A percentile compares a stretch with the other conserved stretches of the same genome.
Conservation (phyloP, 140 eudicot genomes). For the Stevia rebaudiana region DNA sequence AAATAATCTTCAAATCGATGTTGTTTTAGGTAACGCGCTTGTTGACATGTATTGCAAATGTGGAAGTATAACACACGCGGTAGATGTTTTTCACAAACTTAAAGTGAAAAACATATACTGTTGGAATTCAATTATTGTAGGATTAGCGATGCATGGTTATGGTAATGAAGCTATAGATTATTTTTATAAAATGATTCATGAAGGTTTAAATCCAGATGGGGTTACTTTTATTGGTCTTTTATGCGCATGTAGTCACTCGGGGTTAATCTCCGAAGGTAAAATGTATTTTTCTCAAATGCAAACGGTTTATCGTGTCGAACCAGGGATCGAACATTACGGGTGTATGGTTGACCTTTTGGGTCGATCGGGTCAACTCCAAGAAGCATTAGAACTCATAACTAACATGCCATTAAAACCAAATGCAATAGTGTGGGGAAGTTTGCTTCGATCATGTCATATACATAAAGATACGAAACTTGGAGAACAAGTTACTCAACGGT, state of each 20-base stretch:
- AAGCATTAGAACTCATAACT: constrained; percentile 45
- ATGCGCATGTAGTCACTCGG: constrained; percentile 58
- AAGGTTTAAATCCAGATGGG: constrained; percentile 49
- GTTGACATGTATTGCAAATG: constrained; percentile 61
- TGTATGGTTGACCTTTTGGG: constrained; percentile 73
- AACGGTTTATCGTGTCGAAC: constrained; percentile 36
- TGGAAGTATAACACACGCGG: constrained; percentile 43
- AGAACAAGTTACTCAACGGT: constrained; percentile 27
- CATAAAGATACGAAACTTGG: constrained; percentile 31
- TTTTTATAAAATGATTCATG: constrained; percentile 37
- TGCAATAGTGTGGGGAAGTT: constrained; percentile 57
- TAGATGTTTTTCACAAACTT: constrained; percentile 39
- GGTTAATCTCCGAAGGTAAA: constrained; percentile 45
- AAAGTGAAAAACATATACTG: constrained; percentile 41
- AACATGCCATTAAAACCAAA: constrained; percentile 52
- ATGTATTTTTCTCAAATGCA: constrained; percentile 43
- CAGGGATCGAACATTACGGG: constrained; percentile 52
- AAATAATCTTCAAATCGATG: constrained; percentile 39
- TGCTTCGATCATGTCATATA: constrained; percentile 42
- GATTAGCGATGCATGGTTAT: constrained; percentile 58
- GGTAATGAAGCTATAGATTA: constrained; percentile 38
- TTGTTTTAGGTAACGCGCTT: constrained; percentile 48
- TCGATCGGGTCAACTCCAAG: constrained; percentile 47
- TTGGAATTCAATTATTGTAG: constrained; percentile 52
- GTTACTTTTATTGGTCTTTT: constrained; percentile 50